Evolutionary conservation across 2,329 filamentous ascomycete species (phyloP), one percentile per base, ranked within the genome.

Genomic region (Chrysoporthe austroafricana): DNA sequence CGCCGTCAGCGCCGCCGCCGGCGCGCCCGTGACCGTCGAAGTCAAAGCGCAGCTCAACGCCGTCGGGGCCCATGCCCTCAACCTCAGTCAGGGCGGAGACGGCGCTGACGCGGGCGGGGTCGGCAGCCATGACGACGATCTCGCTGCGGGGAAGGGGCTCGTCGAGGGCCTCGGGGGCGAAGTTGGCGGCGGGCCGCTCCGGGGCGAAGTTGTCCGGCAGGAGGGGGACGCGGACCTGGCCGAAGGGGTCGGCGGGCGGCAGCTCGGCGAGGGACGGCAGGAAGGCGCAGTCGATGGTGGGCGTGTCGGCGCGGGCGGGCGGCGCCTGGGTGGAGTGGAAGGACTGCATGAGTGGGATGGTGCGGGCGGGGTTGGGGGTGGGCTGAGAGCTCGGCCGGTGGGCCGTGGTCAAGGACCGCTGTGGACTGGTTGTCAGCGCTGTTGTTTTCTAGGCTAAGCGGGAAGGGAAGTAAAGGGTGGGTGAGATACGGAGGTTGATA

Each of bases 321-420:
- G 77, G 72, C 18, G 83, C 76, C 3, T 81, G 77, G 21, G 83
- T 81, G 32, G 83, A 82, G 73, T 81, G 80, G 80, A 90, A 89
- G 74, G 85, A 86, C 79, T 90, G 88, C 87, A 90, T 90, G 66
- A 90, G 78, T 52, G 86, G 87, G 73, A 84, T 79, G 4, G 79
- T 78, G 71, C 82, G 82, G 74, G 79, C 77, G 75, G 79, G 72
- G 73, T 81, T 70, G 52, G 68, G 60, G 57, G 50, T 64, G 61
- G 60, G 63, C 16, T 58, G 62, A 73, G 78, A 78, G 70, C 69
- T 61, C 61, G 83, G 83, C 64, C 83, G 82, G 74, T 85, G 83
- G 66, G 81, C 78, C 69, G 82, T 83, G 64, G 80, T 81, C 70
- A 84, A 77, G 73, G 76, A 74, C 69, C 83, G 82, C 66, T 71